A percentile compares a stretch with the other conserved stretches of the same genome.
Evolutionary conservation across 371 early-diverging fungal species (phyloP).

Genomic region (Mortierella sp.): DNA sequence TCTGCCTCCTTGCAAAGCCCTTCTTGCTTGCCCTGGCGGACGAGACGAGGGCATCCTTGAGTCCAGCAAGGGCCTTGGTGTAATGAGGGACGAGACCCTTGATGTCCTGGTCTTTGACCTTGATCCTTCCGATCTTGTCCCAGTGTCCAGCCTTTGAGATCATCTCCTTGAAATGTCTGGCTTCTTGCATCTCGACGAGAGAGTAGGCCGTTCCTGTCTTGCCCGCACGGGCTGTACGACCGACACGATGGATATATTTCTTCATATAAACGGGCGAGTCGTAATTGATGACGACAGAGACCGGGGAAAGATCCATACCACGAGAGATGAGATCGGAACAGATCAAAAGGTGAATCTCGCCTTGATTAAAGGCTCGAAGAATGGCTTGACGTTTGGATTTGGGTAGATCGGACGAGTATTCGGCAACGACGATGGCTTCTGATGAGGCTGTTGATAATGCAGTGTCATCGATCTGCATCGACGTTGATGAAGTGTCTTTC

Average conservation of each 20-base stretch:
- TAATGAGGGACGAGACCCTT: conserved; percentile 38
- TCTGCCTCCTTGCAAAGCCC: conserved; percentile 3
- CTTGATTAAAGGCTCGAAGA: conserved; percentile 76
- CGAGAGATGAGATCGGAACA: conserved; percentile 96
- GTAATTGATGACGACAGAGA: conserved; percentile 92
- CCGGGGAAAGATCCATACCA: conserved; percentile 93
- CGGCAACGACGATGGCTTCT: conserved; percentile 65
- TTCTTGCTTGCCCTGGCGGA: conserved; percentile 17
- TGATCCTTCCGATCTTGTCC: conserved; percentile 62
- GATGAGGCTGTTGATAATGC: not conserved
- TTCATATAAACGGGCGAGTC: conserved; percentile 90
- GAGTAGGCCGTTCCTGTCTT: conserved; percentile 89
- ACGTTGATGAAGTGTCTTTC: not conserved
- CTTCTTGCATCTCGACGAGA: conserved; percentile 88
- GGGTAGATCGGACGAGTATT: conserved; percentile 88
- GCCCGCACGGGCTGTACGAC: conserved; percentile 98
- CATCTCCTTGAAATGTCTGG: conserved; percentile 81
- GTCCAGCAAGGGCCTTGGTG: conserved; percentile 23
- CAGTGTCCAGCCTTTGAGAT: conserved; percentile 76
- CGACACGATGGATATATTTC: conserved; percentile 98
- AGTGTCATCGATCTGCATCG: conserved; percentile 6
- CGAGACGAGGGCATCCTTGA: conserved; percentile 32
- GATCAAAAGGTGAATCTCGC: conserved; percentile 81
- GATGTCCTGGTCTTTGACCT: conserved; percentile 51
- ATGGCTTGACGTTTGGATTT: conserved; percentile 72